Conservation (phyloP, 345 rosid species). For the Linum tenue region DNA sequence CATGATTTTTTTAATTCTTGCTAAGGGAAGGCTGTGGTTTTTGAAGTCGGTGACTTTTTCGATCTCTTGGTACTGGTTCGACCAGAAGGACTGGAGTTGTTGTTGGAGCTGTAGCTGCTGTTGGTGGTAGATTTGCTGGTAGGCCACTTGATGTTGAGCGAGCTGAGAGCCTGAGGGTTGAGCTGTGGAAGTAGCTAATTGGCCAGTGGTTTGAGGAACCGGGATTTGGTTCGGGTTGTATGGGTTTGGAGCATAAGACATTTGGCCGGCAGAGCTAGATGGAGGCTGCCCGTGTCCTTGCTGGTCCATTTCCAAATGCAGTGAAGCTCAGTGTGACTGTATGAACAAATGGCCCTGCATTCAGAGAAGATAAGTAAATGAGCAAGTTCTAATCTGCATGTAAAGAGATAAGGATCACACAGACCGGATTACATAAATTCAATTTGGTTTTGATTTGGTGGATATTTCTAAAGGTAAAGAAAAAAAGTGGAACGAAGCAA, state of each 20-base stretch:
- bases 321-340: no score
- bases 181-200: background rate
- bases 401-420: no score
- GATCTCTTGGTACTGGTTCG: background rate
- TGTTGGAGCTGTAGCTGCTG: slow-evolving; percentile 1
- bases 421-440: no score
- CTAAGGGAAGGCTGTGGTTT: slow-evolving; percentile 1
- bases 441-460: no score
- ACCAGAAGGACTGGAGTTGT: background rate
- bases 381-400: no score
- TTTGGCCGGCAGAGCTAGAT: background rate
- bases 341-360: no score
- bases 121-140: background rate
- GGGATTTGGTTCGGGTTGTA: background rate
- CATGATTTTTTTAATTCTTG: background rate
- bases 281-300: background rate
- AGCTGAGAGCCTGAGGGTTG: background rate
- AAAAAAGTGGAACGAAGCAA: no score
- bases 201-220: no score
- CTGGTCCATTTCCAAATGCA: background rate
- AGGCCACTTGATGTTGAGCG: background rate
- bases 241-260: background rate
- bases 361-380: no score
- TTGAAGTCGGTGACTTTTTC: slow-evolving; percentile 1
- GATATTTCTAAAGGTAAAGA: no score